Conservation (phyloP, 2,329 filamentous ascomycete genomes). For the Scedosporium apiospermum region DNA sequence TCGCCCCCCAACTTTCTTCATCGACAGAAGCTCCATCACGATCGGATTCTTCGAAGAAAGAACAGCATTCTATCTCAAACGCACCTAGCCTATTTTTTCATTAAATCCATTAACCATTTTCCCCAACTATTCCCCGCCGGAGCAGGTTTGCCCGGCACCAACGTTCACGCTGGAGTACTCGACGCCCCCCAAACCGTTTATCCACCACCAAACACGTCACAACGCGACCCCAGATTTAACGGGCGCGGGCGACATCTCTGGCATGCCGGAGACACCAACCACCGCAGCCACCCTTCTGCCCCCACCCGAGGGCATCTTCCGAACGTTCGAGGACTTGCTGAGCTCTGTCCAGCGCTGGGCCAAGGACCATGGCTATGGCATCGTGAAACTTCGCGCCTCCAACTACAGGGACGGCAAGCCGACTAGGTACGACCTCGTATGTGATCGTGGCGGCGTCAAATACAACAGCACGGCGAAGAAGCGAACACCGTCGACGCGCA, state of each 20-base stretch:
- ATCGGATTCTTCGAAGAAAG: not conserved
- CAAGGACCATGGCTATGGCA: slow-evolving; percentile 53
- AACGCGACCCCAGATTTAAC: slow-evolving; percentile 8
- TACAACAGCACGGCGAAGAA: slow-evolving; percentile 58
- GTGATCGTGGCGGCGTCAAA: slow-evolving; percentile 54
- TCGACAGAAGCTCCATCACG: not conserved
- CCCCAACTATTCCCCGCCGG: slow-evolving; percentile 3
- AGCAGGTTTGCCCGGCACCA: slow-evolving; percentile 4
- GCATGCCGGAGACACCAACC: slow-evolving; percentile 37
- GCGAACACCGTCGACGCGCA: slow-evolving; percentile 53
- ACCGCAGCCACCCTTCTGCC: slow-evolving; percentile 33
- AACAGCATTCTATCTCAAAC: not conserved
- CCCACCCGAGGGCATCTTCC: slow-evolving; percentile 51
- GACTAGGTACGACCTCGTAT: slow-evolving; percentile 53
- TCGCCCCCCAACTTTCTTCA: slow-evolving; percentile 11
- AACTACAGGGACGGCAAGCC: slow-evolving; percentile 56
- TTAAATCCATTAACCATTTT: not conserved
- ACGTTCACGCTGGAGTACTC: slow-evolving; percentile 4
- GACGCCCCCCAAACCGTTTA: slow-evolving; percentile 5
- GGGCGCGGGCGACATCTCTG: slow-evolving; percentile 1
- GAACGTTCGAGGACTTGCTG: slow-evolving; percentile 49
- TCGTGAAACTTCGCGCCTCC: slow-evolving; percentile 53
- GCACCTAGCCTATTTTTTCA: not conserved
- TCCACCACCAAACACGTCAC: slow-evolving; percentile 7
- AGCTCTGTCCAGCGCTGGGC: slow-evolving; percentile 48